Percentiles rank a stretch among this genome's conserved stretches.
Conservation (phyloP, 257 asterid genomes). For the Nicotiana benthamiana region DNA sequence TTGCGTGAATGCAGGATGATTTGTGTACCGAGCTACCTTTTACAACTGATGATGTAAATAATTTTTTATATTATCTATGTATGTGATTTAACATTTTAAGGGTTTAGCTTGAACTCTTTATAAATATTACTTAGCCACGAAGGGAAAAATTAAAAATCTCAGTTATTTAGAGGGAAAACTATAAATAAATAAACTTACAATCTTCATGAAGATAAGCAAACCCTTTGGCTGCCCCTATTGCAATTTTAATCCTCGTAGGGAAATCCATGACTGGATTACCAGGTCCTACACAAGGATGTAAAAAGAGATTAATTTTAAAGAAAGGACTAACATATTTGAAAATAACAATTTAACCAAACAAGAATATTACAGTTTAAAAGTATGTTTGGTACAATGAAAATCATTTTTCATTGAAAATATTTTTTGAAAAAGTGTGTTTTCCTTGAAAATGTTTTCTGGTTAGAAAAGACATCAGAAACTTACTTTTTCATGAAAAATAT, state of each 20-base stretch:
- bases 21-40: too few species aligned
- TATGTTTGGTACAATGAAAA: neutral
- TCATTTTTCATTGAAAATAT: too few species aligned
- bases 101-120: too few species aligned
- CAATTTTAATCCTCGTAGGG: conserved; percentile 66
- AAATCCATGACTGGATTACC: conserved; percentile 66
- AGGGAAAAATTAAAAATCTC: neutral
- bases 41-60: too few species aligned
- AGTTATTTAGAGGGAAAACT: neutral
- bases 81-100: too few species aligned
- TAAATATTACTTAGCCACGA: neutral
- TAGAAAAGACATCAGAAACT: too few species aligned
- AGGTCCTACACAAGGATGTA: conserved; percentile 34
- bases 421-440: too few species aligned
- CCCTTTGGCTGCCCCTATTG: conserved; percentile 83
- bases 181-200: conserved; percentile 28
- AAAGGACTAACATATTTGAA: neutral
- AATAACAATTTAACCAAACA: neutral
- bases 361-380: neutral
- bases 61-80: too few species aligned
- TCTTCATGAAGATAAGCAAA: conserved; percentile 88
- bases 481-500: neutral
- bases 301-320: neutral
- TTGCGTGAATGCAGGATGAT: too few species aligned
- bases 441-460: too few species aligned